These are phyloP conservation scores for Quercus rubra DNA, from an alignment of 306 rosid genomes.

Conservation along the genomic window DNA sequence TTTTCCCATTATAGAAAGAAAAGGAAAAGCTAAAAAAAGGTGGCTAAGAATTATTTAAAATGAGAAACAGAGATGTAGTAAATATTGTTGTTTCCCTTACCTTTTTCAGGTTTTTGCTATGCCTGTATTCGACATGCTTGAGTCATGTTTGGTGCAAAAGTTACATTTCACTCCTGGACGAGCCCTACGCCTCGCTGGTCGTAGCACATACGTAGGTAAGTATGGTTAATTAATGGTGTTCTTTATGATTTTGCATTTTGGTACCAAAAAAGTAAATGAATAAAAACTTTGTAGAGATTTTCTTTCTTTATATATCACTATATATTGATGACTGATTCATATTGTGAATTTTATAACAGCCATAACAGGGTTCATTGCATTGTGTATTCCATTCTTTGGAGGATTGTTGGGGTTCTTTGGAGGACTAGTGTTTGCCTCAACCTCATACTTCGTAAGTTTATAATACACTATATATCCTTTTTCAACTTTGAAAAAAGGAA, in stretches of 20 bases:
- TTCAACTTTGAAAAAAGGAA: too few relatives aligned
- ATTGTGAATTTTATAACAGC: slow-evolving; percentile 21
- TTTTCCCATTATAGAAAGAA: too few relatives aligned
- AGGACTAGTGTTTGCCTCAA: slow-evolving; percentile 65
- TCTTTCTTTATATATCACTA: background rate
- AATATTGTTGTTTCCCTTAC: background rate
- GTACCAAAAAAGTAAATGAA: too few relatives aligned
- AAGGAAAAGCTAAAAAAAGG: too few relatives aligned
- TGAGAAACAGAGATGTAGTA: too few relatives aligned
- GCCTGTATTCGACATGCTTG: slow-evolving; percentile 63
- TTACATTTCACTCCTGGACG: slow-evolving; percentile 25
- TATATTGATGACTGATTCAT: background rate
- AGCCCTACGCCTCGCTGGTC: slow-evolving; percentile 28
- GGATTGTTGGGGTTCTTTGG: slow-evolving; percentile 73
- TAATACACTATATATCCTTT: too few relatives aligned
- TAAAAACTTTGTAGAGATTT: background rate
- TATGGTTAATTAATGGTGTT: background rate
- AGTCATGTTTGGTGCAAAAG: slow-evolving; percentile 38
- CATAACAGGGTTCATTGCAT: slow-evolving; percentile 36
- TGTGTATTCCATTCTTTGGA: slow-evolving; percentile 74
- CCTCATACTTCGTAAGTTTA: slow-evolving; percentile 56
- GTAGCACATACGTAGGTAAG: slow-evolving; percentile 55
- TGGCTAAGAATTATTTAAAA: too few relatives aligned
- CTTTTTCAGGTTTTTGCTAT: slow-evolving; percentile 46
- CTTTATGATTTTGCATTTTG: background rate